Evolutionary conservation across 345 rosid genomes (phyloP).

Genomic region (Moricandia moricandioides): DNA sequence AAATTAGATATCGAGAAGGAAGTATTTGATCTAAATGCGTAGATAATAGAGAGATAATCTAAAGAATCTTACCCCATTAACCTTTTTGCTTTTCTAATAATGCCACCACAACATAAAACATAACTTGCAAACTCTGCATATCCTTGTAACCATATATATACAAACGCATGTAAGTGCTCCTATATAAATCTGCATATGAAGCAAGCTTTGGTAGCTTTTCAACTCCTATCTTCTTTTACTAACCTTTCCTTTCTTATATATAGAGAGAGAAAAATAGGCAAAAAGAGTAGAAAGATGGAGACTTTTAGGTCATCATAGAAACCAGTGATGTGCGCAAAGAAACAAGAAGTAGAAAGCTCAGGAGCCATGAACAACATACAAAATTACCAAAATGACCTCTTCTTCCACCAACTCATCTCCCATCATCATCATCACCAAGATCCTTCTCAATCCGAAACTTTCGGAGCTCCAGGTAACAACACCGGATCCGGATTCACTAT

Average conservation of each 20-base stretch:
- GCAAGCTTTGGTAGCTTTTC: conserved; percentile 38
- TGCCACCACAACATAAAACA: conserved; percentile 25
- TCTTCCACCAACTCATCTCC: conserved; percentile 54
- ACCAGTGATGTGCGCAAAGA: conserved; percentile 54
- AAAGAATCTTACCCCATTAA: conserved; percentile 29
- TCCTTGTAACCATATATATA: conserved; percentile 5
- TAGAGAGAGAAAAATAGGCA: neutral
- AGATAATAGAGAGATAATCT: conserved; percentile 20
- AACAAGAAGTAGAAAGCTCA: conserved; percentile 55
- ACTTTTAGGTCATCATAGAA: conserved; percentile 21
- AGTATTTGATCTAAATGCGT: conserved; percentile 16
- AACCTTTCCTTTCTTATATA: conserved; percentile 23
- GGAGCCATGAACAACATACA: conserved; percentile 57
- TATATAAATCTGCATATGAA: conserved; percentile 31
- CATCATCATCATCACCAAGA: neutral
- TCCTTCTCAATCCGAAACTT: conserved; percentile 8
- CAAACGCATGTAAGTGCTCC: conserved; percentile 20
- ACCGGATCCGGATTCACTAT: conserved; percentile 39
- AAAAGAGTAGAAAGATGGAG: conserved; percentile 23
- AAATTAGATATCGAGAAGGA: neutral
- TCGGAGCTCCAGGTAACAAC: conserved; percentile 21
- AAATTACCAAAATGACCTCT: conserved; percentile 61
- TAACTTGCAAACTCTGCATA: conserved; percentile 35
- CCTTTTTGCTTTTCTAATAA: conserved; percentile 17
- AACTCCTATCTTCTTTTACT: conserved; percentile 35